A percentile compares a stretch with the other conserved stretches of the same genome.
phyloP scores from a whole-genome alignment of 2,329 filamentous ascomycete genomes.

The Alternaria tenuissima region DNA sequence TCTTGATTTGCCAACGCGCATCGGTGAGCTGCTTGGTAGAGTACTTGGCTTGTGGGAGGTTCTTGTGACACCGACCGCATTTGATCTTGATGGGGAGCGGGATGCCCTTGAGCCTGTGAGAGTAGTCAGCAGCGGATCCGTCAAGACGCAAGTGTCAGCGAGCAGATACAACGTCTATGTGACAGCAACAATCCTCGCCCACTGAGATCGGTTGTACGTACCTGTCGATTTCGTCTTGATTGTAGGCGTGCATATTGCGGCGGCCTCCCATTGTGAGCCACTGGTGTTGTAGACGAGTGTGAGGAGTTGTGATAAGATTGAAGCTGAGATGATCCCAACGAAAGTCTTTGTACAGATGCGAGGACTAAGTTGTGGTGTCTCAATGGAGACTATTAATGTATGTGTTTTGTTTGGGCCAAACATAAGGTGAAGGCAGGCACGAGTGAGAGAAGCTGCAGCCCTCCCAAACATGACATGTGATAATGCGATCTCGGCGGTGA shows the following conservation, averaged over 20 bases:
- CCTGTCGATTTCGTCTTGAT: conserved; percentile 22
- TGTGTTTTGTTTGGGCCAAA: conserved; percentile 10
- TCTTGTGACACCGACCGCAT: conserved; percentile 58
- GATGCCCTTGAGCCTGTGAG: conserved; percentile 28
- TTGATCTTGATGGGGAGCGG: conserved; percentile 47
- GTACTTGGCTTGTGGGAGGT: conserved; percentile 49
- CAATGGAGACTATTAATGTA: background rate
- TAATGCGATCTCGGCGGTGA: background rate
- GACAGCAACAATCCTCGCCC: no score
- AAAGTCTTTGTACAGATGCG: background rate
- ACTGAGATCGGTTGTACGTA: background rate
- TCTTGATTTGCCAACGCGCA: conserved; percentile 29
- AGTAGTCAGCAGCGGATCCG: background rate
- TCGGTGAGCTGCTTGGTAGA: conserved; percentile 59
- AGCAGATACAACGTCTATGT: no score
- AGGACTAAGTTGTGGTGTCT: background rate
- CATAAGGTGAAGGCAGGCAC: conserved; percentile 15
- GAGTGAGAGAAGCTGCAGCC: background rate
- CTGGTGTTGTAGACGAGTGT: background rate
- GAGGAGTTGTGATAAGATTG: background rate
- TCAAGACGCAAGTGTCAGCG: background rate
- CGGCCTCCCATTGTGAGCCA: conserved; percentile 7
- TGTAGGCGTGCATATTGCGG: conserved; percentile 17
- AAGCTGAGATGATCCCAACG: background rate
- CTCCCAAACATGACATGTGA: background rate